A percentile compares a stretch with the other conserved stretches of the same genome.
Evolutionary conservation across 768 basidiomycete genomes (phyloP).

Genomic region (Rubroboletus satanas): DNA sequence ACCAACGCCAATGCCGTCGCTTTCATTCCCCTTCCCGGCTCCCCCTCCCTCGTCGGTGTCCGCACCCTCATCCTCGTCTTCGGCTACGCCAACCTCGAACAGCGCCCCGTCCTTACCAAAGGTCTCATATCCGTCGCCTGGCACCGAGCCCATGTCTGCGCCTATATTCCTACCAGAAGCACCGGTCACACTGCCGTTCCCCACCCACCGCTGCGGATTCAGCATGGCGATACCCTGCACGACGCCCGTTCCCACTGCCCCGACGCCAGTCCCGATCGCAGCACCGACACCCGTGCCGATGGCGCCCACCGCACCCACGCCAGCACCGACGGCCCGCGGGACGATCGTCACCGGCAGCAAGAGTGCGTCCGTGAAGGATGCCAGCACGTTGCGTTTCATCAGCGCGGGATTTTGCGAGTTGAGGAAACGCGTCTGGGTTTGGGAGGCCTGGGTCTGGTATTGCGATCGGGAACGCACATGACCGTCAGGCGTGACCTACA

Average conservation of each 20-base stretch:
- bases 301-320: constrained; percentile 65
- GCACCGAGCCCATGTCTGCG: not conserved
- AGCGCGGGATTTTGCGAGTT: constrained; percentile 83
- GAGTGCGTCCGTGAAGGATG: constrained; percentile 86
- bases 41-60: constrained; percentile 17
- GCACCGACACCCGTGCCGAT: constrained; percentile 64
- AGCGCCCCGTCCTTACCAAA: constrained; percentile 37
- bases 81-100: constrained; percentile 48
- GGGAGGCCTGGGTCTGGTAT: not conserved
- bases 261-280: constrained; percentile 53
- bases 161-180: not conserved
- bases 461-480: not conserved
- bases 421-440: constrained; percentile 58
- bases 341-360: constrained; percentile 95
- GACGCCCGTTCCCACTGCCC: constrained; percentile 61
- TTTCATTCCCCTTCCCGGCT: not conserved
- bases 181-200: constrained; percentile 24
- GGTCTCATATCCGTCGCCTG: constrained; percentile 20
- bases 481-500: constrained; percentile 7
- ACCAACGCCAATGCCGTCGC: not conserved
- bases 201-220: constrained; percentile 84
- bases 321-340: constrained; percentile 72
- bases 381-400: constrained; percentile 88
- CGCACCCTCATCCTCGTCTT: constrained; percentile 8
- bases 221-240: constrained; percentile 86